phyloP scores from a whole-genome alignment of 2,329 filamentous ascomycete species.

The Graphilbum fragrans region DNA sequence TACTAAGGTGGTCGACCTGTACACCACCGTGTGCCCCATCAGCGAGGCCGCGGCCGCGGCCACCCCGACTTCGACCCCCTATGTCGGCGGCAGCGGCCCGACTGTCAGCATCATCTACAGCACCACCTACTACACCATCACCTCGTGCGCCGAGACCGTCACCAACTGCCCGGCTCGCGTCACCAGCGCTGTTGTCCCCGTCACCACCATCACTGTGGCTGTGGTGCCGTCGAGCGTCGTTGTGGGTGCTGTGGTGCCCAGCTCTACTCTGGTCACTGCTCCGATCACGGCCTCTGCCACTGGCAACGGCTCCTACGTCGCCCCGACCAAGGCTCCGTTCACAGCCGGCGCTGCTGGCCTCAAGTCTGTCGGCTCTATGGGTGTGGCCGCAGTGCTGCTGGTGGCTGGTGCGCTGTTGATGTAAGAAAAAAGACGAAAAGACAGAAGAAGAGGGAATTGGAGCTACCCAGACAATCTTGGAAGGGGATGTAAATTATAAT shows the following conservation, averaged over 20 bases:
- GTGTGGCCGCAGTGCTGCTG: slow-evolving; percentile 4
- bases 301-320: neutral
- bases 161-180: slow-evolving; percentile 12
- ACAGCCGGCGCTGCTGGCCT: neutral
- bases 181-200: slow-evolving; percentile 6
- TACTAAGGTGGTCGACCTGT: slow-evolving; percentile 10
- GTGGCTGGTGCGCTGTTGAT: slow-evolving; percentile 8
- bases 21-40: slow-evolving; percentile 13
- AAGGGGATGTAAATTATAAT: too few relatives aligned
- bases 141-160: slow-evolving; percentile 11
- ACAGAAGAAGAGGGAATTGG: neutral
- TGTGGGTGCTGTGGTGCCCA: neutral
- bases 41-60: neutral
- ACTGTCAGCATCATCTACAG: slow-evolving; percentile 22
- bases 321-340: neutral
- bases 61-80: slow-evolving; percentile 6
- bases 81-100: slow-evolving; percentile 10
- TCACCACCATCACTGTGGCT: slow-evolving; percentile 5
- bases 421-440: slow-evolving; percentile 2
- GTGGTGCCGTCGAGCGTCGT: neutral
- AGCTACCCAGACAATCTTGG: too few relatives aligned
- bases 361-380: slow-evolving; percentile 3
- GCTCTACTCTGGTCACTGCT: neutral
- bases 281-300: neutral
- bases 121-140: slow-evolving; percentile 24